A percentile compares a stretch with the other conserved stretches of the same genome.
Conservation (phyloP, 2,329 filamentous ascomycete species). For the Erysiphe pulchra region DNA sequence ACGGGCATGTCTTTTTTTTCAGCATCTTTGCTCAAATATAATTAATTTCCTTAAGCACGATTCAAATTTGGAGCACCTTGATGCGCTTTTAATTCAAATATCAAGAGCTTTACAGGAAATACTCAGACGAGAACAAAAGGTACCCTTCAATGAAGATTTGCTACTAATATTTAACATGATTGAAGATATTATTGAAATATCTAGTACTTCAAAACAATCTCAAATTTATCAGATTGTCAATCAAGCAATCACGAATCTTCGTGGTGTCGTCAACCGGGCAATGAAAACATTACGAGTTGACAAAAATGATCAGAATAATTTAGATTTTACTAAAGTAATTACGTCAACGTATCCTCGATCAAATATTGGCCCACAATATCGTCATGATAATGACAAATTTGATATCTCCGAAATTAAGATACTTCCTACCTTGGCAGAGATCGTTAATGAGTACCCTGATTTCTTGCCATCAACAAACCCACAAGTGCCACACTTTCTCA, state of each 20-base stretch:
- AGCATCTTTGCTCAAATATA: slow-evolving; percentile 4
- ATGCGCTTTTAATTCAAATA: slow-evolving; percentile 4
- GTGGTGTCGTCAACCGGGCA: slow-evolving; percentile 4
- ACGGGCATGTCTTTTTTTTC: slow-evolving; percentile 13
- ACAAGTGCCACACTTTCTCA: slow-evolving; percentile 15
- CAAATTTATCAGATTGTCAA: slow-evolving; percentile 2
- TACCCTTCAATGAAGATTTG: slow-evolving; percentile 8
- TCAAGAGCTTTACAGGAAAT: slow-evolving; percentile 7
- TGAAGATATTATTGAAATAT: slow-evolving; percentile 2
- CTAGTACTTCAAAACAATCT: slow-evolving; percentile 3
- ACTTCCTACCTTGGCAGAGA: background rate
- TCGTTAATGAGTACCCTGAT: slow-evolving; percentile 13
- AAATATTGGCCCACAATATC: slow-evolving; percentile 2
- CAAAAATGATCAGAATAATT: background rate
- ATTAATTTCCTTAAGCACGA: background rate
- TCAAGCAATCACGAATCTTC: slow-evolving; percentile 3
- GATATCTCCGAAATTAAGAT: slow-evolving; percentile 1
- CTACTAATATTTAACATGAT: slow-evolving; percentile 4
- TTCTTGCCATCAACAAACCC: slow-evolving; percentile 19
- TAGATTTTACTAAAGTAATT: slow-evolving; percentile 2
- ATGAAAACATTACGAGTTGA: slow-evolving; percentile 2
- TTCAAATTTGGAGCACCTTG: slow-evolving; percentile 2
- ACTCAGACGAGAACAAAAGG: slow-evolving; percentile 6
- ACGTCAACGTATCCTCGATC: slow-evolving; percentile 5
- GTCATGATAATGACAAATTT: slow-evolving; percentile 1